phyloP scores from a whole-genome alignment of 78 protist genomes.

The Cavenderia fasciculata region DNA sequence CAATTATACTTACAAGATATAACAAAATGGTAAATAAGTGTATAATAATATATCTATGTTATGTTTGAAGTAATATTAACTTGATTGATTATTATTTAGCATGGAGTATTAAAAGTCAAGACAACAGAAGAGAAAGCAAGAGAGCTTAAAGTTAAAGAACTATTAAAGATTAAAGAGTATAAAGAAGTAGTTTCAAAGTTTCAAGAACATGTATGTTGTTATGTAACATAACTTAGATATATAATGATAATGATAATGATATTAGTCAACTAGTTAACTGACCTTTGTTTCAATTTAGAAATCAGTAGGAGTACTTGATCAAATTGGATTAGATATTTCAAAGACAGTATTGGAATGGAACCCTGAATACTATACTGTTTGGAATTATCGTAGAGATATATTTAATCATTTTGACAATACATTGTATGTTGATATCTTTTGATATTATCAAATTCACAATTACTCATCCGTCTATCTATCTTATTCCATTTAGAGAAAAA shows the following conservation, averaged over 20 bases:
- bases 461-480: not conserved
- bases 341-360: conserved; percentile 73
- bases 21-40: no score
- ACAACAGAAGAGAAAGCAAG: conserved; percentile 72
- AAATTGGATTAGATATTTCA: conserved; percentile 27
- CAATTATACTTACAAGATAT: no score
- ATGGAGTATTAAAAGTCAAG: conserved; percentile 75
- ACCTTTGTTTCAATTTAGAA: not conserved
- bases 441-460: not conserved
- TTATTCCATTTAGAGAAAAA: not conserved
- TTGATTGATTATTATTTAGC: no score
- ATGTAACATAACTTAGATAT: not conserved
- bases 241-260: not conserved
- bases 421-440: not conserved
- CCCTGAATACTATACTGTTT: conserved; percentile 92
- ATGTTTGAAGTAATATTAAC: no score
- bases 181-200: not conserved
- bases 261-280: not conserved
- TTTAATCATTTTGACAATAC: conserved; percentile 15
- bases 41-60: no score
- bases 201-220: conserved; percentile 40
- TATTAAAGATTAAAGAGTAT: conserved; percentile 27
- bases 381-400: conserved; percentile 89
- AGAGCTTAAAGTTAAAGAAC: conserved; percentile 40
- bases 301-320: not conserved